Evolutionary conservation across 139 green algal species (phyloP), one percentile per base, ranked within the genome.

Genomic region (Coelastrella sp.): DNA sequence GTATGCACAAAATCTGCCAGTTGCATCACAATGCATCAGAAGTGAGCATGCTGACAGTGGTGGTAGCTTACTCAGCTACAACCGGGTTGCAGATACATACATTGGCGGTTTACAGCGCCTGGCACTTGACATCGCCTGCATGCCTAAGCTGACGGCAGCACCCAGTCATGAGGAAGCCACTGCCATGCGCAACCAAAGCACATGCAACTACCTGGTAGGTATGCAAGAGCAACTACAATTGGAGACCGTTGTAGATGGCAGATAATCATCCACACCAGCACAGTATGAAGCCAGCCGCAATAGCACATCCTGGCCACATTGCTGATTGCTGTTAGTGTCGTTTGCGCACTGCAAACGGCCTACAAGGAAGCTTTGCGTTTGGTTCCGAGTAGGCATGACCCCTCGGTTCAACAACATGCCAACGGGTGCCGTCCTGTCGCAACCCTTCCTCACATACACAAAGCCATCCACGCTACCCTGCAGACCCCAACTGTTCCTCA

Each of bases 371-470:
- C 25, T 57, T 60, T 82, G 34, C 3, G 51, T 59, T 53, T 69
- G 53, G 32, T 82, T 82, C 35, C 35, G 71, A 2, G 41, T 9
- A 0, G 75, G 53, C 9, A 82, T 82, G 2, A 82, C 30, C 17
- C 40, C 40, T n/a, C 75, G 17, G 6, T 71, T 82, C 2, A 71
- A 15, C 35, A 82, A 37, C 75, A 82, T 37, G 2, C 75, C 75
- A 9, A 82, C 15, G 0, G 75, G 75, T 1, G 75, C n/a, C 7
- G 75, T 25, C 17, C 35, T 41, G 2, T 37, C 32, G 53, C 75
- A 82, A 23, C 75, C 75, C 30, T 71, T 82, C 23, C 34, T 53
- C 5, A 82, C 34, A 45, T 82, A 82, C 35, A 82, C 75, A 53
- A 34, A 82, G 13, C 75, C 75, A 64, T 82, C 75, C 0, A 82